A percentile compares a stretch with the other conserved stretches of the same genome.
These are phyloP conservation scores for Catenaria anguillulae DNA, from an alignment of 371 early-diverging fungal species.

Conservation along the genomic window DNA sequence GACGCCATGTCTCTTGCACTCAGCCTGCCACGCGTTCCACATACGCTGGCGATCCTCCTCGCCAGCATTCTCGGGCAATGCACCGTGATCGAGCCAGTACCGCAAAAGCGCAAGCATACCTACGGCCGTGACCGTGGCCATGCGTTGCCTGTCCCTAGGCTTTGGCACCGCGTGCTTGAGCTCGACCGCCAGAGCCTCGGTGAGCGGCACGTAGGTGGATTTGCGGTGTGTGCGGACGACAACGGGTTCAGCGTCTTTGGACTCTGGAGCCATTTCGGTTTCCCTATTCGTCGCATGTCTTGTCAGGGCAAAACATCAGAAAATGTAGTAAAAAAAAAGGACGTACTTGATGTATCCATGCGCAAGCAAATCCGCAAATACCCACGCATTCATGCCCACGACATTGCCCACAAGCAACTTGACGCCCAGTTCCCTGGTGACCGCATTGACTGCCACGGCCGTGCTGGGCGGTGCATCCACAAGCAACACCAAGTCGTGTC, in stretches of 20 bases:
- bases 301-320: too few species aligned
- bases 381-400: background rate
- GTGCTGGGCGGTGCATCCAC: too few species aligned
- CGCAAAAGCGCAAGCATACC: background rate
- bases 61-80: background rate
- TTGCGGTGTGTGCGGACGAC: background rate
- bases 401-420: background rate
- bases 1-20: slow-evolving; percentile 22
- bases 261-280: background rate
- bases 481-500: too few species aligned
- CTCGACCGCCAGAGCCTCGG: background rate
- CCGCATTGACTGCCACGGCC: too few species aligned
- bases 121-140: background rate
- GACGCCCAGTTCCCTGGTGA: background rate
- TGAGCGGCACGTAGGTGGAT: background rate
- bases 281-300: background rate
- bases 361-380: background rate
- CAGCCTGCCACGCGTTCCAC: slow-evolving; percentile 11
- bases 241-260: background rate
- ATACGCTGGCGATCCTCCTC: slow-evolving; percentile 8
- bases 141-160: too few species aligned
- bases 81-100: background rate
- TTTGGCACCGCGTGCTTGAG: background rate
- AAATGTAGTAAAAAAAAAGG: background rate
- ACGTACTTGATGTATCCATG: slow-evolving; percentile 5